These are phyloP conservation scores for Pulveroboletus sp. DNA, from an alignment of 1,284 basidiomycete genomes.

Conservation along the genomic window DNA sequence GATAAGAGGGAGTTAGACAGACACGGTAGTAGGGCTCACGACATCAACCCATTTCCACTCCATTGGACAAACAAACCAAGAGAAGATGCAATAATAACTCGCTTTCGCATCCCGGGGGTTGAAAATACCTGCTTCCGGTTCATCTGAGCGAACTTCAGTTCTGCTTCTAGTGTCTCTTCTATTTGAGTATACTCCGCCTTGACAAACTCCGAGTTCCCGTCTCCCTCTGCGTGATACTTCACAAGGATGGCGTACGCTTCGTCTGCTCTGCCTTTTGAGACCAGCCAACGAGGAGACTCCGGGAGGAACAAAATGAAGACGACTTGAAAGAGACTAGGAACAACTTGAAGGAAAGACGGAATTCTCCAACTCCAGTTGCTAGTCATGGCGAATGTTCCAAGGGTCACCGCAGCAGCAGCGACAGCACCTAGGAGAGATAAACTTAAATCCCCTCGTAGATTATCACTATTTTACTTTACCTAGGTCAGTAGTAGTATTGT, in stretches of 20 bases:
- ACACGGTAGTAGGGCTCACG: neutral
- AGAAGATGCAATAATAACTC: conserved; percentile 5
- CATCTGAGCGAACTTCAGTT: neutral
- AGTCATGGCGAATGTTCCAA: conserved; percentile 49
- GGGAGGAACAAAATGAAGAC: conserved; percentile 53
- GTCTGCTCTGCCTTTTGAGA: conserved; percentile 51
- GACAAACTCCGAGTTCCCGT: conserved; percentile 15
- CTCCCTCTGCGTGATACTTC: conserved; percentile 19
- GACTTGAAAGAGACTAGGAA: conserved; percentile 50
- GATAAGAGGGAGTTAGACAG: no score
- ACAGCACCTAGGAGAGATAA: conserved; percentile 4
- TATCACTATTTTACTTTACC: no score
- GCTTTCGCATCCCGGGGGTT: conserved; percentile 10
- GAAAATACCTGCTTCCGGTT: neutral
- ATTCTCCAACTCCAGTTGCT: conserved; percentile 45
- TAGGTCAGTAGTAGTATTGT: no score
- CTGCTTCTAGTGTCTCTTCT: conserved; percentile 31
- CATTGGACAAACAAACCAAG: conserved; percentile 53
- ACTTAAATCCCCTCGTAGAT: no score
- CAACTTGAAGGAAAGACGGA: conserved; percentile 44
- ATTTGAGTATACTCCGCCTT: conserved; percentile 19
- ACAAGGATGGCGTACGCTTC: conserved; percentile 32
- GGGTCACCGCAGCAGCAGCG: conserved; percentile 37
- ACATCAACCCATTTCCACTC: conserved; percentile 7
- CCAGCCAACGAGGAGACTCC: conserved; percentile 61